Evolutionary conservation across 2,329 filamentous ascomycete genomes (phyloP).

Genomic region (Aspergillus intermedius): DNA sequence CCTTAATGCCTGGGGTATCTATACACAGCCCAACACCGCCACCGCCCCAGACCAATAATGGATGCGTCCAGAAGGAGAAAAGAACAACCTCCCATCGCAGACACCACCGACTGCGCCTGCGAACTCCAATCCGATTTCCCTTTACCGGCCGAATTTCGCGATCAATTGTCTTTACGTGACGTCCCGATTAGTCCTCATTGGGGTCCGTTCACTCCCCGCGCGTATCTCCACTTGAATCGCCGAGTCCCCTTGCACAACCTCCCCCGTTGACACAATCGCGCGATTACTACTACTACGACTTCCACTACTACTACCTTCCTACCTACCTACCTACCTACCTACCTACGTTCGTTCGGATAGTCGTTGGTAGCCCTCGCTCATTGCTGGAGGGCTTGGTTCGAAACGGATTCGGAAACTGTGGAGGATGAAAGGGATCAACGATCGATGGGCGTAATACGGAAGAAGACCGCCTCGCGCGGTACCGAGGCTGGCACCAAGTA

Average conservation of each 20-base stretch:
- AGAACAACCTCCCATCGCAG: neutral
- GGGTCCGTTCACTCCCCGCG: conserved; percentile 1
- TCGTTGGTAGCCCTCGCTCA: conserved; percentile 19
- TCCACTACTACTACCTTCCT: too few relatives aligned
- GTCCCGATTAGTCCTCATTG: too few relatives aligned
- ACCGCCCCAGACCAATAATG: too few relatives aligned
- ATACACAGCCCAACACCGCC: too few relatives aligned
- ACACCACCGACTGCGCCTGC: neutral
- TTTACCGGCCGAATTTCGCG: too few relatives aligned
- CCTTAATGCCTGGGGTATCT: neutral
- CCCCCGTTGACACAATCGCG: neutral
- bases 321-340: too few relatives aligned
- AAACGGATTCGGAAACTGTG: conserved; percentile 27
- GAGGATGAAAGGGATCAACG: conserved; percentile 35
- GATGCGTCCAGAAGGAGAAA: too few relatives aligned
- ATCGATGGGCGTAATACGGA: conserved; percentile 87
- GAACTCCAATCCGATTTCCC: too few relatives aligned
- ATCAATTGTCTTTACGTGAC: too few relatives aligned
- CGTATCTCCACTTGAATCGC: conserved; percentile 11
- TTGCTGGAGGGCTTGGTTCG: conserved; percentile 23
- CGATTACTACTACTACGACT: neutral
- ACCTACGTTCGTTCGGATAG: neutral
- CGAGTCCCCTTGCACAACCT: conserved; percentile 10
- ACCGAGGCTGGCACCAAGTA: conserved; percentile 90
- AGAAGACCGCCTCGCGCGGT: conserved; percentile 81